phyloP scores from a whole-genome alignment of 2,329 filamentous ascomycete species.

The Hyphodiscus sp. region DNA sequence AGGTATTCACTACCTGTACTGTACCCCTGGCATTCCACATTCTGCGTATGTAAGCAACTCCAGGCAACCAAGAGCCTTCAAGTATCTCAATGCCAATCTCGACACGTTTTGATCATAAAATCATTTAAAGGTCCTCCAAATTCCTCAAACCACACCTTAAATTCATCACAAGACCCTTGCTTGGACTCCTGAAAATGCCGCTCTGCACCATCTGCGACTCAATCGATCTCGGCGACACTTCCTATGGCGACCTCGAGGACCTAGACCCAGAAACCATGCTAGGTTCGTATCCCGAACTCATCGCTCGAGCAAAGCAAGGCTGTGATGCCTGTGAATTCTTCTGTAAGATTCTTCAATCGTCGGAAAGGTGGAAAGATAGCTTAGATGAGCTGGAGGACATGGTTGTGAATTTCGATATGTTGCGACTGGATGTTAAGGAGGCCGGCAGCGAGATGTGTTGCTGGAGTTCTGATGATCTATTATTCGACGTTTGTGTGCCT shows the following conservation, averaged over 20 bases:
- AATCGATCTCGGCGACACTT: neutral
- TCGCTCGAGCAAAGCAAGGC: neutral
- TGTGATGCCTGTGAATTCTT: slow-evolving; percentile 3
- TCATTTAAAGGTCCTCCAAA: too few species aligned
- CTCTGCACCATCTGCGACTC: slow-evolving; percentile 1
- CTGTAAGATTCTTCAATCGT: neutral
- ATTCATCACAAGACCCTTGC: neutral
- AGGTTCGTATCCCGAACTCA: neutral
- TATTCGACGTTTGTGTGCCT: neutral
- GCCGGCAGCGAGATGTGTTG: neutral
- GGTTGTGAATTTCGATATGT: neutral
- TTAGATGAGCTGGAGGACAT: neutral
- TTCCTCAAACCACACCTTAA: neutral
- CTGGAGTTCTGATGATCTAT: slow-evolving; percentile 1
- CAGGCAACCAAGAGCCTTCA: too few species aligned
- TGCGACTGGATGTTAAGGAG: neutral
- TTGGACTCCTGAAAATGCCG: neutral
- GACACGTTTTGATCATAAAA: too few species aligned
- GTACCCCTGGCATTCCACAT: too few species aligned
- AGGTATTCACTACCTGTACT: too few species aligned
- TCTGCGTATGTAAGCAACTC: too few species aligned
- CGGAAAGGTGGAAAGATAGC: neutral
- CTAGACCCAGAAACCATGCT: neutral
- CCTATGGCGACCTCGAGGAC: neutral
- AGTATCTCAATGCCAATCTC: too few species aligned